A percentile compares a stretch with the other conserved stretches of the same genome.
These are phyloP conservation scores for Penicillium vulpinum DNA, from an alignment of 2,329 filamentous ascomycete genomes.

Conservation along the genomic window DNA sequence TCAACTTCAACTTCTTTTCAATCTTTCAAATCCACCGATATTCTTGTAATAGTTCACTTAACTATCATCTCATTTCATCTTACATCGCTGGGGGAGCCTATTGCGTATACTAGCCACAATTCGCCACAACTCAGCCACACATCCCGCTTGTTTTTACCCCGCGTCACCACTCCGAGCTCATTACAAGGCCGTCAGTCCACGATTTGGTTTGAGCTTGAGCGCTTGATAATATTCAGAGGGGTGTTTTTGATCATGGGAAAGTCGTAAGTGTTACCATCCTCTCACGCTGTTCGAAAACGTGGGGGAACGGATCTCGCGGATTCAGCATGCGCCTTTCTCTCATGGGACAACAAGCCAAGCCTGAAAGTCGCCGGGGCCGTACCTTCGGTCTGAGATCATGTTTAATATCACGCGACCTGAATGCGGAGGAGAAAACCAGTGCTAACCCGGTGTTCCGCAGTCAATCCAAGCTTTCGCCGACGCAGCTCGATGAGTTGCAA, in stretches of 20 bases:
- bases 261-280: constrained; percentile 34
- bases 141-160: constrained; percentile 21
- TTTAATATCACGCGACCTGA: background rate
- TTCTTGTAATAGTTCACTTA: background rate
- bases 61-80: background rate
- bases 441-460: constrained; percentile 50
- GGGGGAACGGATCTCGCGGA: background rate
- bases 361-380: background rate
- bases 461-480: constrained; percentile 96
- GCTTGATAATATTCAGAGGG: background rate
- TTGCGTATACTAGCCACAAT: constrained; percentile 3
- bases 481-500: constrained; percentile 92
- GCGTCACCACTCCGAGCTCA: constrained; percentile 15
- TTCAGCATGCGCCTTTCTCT: background rate
- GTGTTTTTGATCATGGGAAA: constrained; percentile 36
- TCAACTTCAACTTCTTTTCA: constrained; percentile 5
- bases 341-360: background rate
- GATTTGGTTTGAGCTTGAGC: constrained; percentile 6
- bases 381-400: background rate
- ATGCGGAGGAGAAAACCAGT: background rate
- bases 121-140: constrained; percentile 23
- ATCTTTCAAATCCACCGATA: background rate
- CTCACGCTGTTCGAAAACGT: background rate
- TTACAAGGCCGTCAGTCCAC: constrained; percentile 6
- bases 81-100: background rate